Evolutionary conservation across 768 basidiomycete genomes (phyloP).

Genomic region (Aureoboletus auriporus): DNA sequence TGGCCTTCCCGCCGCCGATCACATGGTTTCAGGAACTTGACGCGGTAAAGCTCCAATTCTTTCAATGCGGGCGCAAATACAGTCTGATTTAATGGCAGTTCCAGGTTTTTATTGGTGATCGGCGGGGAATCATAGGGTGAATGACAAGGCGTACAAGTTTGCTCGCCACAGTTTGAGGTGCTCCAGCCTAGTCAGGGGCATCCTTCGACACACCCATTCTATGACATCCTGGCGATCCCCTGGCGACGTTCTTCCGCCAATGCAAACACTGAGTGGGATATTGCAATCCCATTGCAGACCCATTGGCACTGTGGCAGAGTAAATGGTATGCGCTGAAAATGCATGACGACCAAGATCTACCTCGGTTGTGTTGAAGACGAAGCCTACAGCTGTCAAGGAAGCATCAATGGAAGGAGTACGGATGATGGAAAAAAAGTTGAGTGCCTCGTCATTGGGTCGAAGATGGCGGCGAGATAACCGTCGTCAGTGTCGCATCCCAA

Average conservation of each 20-base stretch:
- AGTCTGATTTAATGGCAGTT: background rate
- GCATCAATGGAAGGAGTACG: constrained; percentile 9
- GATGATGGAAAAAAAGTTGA: constrained; percentile 4
- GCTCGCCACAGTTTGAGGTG: constrained; percentile 8
- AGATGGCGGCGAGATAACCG: constrained; percentile 9
- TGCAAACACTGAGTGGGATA: constrained; percentile 17
- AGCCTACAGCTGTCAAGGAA: constrained; percentile 9
- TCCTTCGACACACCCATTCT: constrained; percentile 8
- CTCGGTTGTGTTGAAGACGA: constrained; percentile 14
- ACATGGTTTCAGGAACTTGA: constrained; percentile 11
- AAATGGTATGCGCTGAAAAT: constrained; percentile 6
- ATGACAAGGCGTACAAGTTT: constrained; percentile 5
- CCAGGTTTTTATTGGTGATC: background rate
- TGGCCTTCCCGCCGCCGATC: background rate
- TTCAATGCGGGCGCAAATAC: constrained; percentile 15
- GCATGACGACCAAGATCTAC: constrained; percentile 4
- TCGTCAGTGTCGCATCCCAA: constrained; percentile 6
- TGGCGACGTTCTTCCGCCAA: constrained; percentile 6
- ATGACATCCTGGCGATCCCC: constrained; percentile 12
- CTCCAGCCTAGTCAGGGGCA: constrained; percentile 13
- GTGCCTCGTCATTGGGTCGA: constrained; percentile 1
- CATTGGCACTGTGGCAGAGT: background rate
- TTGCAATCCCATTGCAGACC: constrained; percentile 12
- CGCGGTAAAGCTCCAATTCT: constrained; percentile 7
- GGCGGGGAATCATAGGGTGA: background rate